Evolutionary conservation across 2,329 filamentous ascomycete species (phyloP), one percentile per base, ranked within the genome.

Genomic region (Alternaria conjuncta): DNA sequence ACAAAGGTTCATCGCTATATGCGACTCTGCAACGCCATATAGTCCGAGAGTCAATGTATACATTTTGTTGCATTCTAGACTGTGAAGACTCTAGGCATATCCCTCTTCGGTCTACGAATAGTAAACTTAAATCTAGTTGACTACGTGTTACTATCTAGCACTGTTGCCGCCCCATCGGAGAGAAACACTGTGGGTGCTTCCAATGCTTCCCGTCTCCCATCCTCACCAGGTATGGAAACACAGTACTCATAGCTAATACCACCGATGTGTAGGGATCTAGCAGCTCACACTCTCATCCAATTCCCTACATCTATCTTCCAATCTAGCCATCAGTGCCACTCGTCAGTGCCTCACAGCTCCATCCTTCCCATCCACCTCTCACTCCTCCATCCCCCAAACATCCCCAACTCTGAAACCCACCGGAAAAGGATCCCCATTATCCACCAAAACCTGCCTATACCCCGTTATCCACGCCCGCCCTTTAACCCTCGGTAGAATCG

Each of bases 401-500:
- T 81, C 80, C 0, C 78, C 78, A 3, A 81, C 76, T 36, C 78
- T 65, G 66, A 85, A 83, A 5, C 63, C 63, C 18, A 54, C n/a
- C 3, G 81, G 83, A 61, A 82, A 84, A 0, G 83, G 83, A 68
- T 84, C 83, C 0, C 75, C 75, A 2, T 80, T 77, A 60, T 84
- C 82, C 11, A 85, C 65, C n/a, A 83, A 73, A 3, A 81, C 72
- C 56, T 83, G 78, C 64, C 83, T 82, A 64, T 79, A 82, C 23
- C 81, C 76, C 0, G 82, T 84, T 50, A 85, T 82, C 83, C 83
- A 85, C 3, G 78, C 83, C 20, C 81, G 71, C 0, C 83, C 83
- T 53, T 82, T 81, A 3, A 85, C 73, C 0, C 75, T 80, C 0
- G 83, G 79, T 7, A 82, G 55, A 12, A 84, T 72, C 4, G 82